Percentiles rank a stretch among this genome's conserved stretches.
Conservation (phyloP, 306 rosid genomes). For the Nissolia schottii region DNA sequence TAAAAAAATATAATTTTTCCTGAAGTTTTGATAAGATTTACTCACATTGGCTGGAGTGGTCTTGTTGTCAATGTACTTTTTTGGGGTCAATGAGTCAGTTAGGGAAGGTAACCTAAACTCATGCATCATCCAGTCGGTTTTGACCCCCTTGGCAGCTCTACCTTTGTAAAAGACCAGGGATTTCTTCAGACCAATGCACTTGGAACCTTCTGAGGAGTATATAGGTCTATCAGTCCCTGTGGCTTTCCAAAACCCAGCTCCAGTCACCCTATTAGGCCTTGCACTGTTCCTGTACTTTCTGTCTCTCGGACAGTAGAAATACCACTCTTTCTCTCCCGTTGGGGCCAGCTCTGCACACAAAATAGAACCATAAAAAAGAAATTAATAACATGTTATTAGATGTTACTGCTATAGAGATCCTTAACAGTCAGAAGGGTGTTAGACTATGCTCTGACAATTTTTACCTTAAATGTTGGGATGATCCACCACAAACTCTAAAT, state of each 20-base stretch:
- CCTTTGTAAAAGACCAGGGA: constrained; percentile 91
- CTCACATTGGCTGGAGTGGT: constrained; percentile 62
- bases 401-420: neutral
- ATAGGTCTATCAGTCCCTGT: constrained; percentile 91
- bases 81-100: constrained; percentile 41
- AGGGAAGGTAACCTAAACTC: constrained; percentile 87
- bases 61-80: constrained; percentile 54
- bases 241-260: constrained; percentile 96
- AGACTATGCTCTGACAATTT: too few relatives aligned
- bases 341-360: constrained; percentile 61
- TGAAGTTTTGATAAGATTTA: neutral
- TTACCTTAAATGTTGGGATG: too few relatives aligned
- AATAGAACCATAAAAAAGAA: neutral
- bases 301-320: constrained; percentile 90
- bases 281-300: constrained; percentile 93
- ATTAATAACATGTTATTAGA: neutral
- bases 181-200: constrained; percentile 87
- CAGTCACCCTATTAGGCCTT: constrained; percentile 87
- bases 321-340: constrained; percentile 90
- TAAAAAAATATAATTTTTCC: too few relatives aligned
- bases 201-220: constrained; percentile 77
- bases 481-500: too few relatives aligned
- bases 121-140: constrained; percentile 99
- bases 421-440: too few relatives aligned
- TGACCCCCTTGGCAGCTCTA: constrained; percentile 80